Evolutionary conservation across 1,284 basidiomycete species (phyloP), one percentile per base, ranked within the genome.

Genomic region (Ceratobasidium sp.): DNA sequence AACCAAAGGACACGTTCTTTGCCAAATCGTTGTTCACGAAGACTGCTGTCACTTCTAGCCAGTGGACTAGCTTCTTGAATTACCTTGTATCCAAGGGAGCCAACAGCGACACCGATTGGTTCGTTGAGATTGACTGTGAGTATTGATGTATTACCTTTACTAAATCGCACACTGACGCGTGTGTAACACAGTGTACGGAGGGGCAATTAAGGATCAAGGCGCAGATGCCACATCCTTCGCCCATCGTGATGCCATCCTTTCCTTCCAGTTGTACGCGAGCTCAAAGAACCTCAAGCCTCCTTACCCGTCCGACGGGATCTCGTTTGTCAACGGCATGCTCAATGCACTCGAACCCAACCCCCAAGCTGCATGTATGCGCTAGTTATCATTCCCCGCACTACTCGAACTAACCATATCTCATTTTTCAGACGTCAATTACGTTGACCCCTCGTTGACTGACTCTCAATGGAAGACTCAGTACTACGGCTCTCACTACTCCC

Each of bases 221-320:
- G 75, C 79, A 18, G 66, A 80, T 42, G 79, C 78, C 12, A 81
- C 81, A 2, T 80, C 82, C 9, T 84, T 84, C 75, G 80, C 80
- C 0, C 80, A 82, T 69, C 81, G 84, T 26, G 79, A 82, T 77
- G 81, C 79, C 18, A 82, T 82, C 13, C 73, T 84, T 18, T 80
- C 76, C 12, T 83, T 82, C 77, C 84, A 85, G 69, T 78, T 84
- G 73, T 84, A 84, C 78, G 83, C 83, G 13, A 68, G 49, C n/a
- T 80, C 81, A 13, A 61, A 80, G 18, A 81, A 81, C 10, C 79
- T 66, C 13, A 80, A 79, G 40, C 83, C 84, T 51, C 81, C 84
- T 49, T 84, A 82, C 79, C 84, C 84, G 1, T 78, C 23, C 71
- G 72, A 80, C 40, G 82, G 77, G 33, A 81, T 83, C 44, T 78